Conservation (phyloP, 768 basidiomycete species). For the Xerocomus potaroensis region DNA sequence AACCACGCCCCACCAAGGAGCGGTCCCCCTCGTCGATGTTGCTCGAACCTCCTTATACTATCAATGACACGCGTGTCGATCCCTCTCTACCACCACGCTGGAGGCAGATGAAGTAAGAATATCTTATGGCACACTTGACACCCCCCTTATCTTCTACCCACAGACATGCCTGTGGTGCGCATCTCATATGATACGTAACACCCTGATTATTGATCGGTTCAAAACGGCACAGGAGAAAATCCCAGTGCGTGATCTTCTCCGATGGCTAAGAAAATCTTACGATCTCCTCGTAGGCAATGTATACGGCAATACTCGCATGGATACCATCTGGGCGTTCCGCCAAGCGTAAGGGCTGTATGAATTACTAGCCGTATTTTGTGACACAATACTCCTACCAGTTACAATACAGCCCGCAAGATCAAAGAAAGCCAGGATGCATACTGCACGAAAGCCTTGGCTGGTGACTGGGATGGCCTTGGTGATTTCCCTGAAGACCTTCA, state of each 20-base stretch:
- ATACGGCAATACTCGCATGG: conserved; percentile 42
- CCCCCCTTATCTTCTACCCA: conserved; percentile 3
- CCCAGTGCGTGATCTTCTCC: conserved; percentile 31
- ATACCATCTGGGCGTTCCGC: conserved; percentile 49
- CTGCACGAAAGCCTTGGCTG: conserved; percentile 41
- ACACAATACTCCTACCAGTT: conserved; percentile 27
- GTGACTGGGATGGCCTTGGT: conserved; percentile 37
- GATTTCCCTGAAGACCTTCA: conserved; percentile 68
- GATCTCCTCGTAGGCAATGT: conserved; percentile 13
- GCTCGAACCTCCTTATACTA: conserved; percentile 71
- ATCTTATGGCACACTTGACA: neutral
- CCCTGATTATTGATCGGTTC: neutral
- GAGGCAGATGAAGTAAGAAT: conserved; percentile 74
- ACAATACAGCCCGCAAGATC: conserved; percentile 50
- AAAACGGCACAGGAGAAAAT: conserved; percentile 41
- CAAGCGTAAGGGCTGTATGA: conserved; percentile 34
- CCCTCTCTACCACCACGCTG: conserved; percentile 49
- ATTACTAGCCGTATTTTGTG: neutral
- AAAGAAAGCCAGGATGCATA: conserved; percentile 53
- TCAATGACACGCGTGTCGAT: conserved; percentile 45
- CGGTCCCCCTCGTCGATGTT: conserved; percentile 78
- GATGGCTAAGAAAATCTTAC: neutral
- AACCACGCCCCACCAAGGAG: conserved; percentile 73
- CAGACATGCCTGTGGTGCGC: conserved; percentile 59
- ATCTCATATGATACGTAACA: neutral